Evolutionary conservation across 2,329 filamentous ascomycete genomes (phyloP).

Genomic region (Sporothrix dimorphospora): DNA sequence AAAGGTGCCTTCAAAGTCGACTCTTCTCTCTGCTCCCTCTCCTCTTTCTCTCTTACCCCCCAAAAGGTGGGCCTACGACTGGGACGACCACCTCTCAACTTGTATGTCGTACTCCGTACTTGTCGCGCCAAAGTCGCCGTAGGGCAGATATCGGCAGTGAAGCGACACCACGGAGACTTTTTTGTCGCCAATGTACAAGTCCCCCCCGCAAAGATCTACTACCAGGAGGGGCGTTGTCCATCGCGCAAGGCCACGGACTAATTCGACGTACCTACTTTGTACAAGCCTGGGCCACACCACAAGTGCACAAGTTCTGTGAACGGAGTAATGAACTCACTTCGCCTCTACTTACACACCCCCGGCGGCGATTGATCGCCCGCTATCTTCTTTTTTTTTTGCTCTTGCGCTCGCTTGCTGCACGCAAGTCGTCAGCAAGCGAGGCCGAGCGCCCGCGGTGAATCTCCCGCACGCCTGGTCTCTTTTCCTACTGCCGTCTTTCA

Average conservation of each 20-base stretch:
- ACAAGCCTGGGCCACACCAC: no score
- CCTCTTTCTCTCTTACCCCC: neutral
- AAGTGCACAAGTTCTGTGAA: no score
- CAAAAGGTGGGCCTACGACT: neutral
- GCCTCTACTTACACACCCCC: neutral
- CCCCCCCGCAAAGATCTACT: neutral
- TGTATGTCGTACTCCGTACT: no score
- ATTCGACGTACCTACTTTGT: no score
- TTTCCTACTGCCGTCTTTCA: neutral
- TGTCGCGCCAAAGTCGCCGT: neutral
- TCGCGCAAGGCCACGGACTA: no score
- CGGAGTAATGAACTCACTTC: neutral
- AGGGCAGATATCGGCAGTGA: neutral
- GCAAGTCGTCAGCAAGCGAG: no score
- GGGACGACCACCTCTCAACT: neutral
- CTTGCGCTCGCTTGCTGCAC: no score
- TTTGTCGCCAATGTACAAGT: neutral
- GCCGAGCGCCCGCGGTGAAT: neutral
- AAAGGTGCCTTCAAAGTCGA: no score
- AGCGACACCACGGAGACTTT: neutral
- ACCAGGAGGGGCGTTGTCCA: no score
- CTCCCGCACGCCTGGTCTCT: neutral
- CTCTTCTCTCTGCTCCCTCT: neutral
- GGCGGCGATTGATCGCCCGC: constrained; percentile 3
- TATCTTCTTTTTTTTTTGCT: neutral